Evolutionary conservation across 2,329 filamentous ascomycete species (phyloP).

Genomic region (Cordyceps fumosorosea): DNA sequence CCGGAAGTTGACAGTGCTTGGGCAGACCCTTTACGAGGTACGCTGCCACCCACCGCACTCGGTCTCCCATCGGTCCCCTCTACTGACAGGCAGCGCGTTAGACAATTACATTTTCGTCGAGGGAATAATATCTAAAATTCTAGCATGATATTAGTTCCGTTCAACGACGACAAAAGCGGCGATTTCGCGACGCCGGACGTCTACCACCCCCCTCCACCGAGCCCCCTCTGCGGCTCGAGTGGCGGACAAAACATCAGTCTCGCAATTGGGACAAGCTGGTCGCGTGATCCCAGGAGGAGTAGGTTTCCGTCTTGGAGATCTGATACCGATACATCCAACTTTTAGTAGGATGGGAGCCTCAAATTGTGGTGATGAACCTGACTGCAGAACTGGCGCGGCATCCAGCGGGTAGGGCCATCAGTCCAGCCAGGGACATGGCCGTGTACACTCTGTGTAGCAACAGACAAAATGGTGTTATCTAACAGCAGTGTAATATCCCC

Average conservation of each 20-base stretch:
- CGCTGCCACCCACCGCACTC: not conserved
- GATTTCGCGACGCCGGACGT: slow-evolving; percentile 14
- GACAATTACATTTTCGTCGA: slow-evolving; percentile 11
- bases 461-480: too few species aligned
- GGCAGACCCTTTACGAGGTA: slow-evolving; percentile 6
- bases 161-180: slow-evolving; percentile 13
- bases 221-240: not conserved
- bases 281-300: slow-evolving; percentile 5
- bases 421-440: not conserved
- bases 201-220: slow-evolving; percentile 15
- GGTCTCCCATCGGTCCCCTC: too few species aligned
- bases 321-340: slow-evolving; percentile 4
- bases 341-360: slow-evolving; percentile 1
- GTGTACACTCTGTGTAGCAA: not conserved
- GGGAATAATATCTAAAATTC: slow-evolving; percentile 11
- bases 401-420: not conserved
- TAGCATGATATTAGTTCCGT: slow-evolving; percentile 7
- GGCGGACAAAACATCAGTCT: slow-evolving; percentile 12
- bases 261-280: slow-evolving; percentile 14
- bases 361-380: not conserved
- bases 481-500: too few species aligned
- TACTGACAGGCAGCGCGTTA: not conserved
- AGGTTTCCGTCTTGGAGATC: not conserved
- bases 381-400: not conserved
- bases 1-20: slow-evolving; percentile 10